Base-by-base conservation (phyloP, 2,329 filamentous ascomycete genomes). In the Cladosporium sp. region DNA sequence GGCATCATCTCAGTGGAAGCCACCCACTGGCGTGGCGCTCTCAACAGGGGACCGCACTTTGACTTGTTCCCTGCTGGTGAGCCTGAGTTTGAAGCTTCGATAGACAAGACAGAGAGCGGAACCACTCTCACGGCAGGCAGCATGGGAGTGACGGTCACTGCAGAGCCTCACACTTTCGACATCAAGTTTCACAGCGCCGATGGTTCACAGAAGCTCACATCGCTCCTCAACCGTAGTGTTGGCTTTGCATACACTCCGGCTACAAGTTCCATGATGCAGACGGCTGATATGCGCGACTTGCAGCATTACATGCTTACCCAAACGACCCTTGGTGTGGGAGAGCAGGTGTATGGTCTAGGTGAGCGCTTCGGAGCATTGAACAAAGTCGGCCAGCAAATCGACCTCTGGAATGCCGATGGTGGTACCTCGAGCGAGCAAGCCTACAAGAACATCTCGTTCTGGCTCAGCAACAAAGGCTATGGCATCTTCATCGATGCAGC, bases 341-440 rank as follows among this genome's bases (percentile, higher is more conserved):
- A 93, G 76, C 86, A 87, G 0, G 84, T 93, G 15, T 90, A 92
- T 75, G 90, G 91, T 0, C 83, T 93, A 4, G 91, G 90, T 1
- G 90, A 93, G 78, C 83, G 91, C 15, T 93, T 93, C 74, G 90
- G 90, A 0, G 86, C 89, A 7, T 91, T 90, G 78, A 90, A 91
- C 75, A 92, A 91, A 76, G 87, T 92, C 51, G 90, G 90, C 14
- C 90, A 93, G 76, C 82, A 84, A 14, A 80, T 93, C 10, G 82
- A 86, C 65, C 83, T 93, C n/a, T 86, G 83, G 83, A 86, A 86
- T 63, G 84, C 85, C 67, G 84, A 86, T 68, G 84, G 83, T 6
- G 89, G 89, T 11, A 91, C 89, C 0, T 88, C 85, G 0, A 88
- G 85, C 69, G 88, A 90, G 65, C 88, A 90, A 74, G 88, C 88